Percentiles rank a stretch among this genome's conserved stretches.
Conservation (phyloP, 768 basidiomycete species). For the Pleurotus tuber-regium region DNA sequence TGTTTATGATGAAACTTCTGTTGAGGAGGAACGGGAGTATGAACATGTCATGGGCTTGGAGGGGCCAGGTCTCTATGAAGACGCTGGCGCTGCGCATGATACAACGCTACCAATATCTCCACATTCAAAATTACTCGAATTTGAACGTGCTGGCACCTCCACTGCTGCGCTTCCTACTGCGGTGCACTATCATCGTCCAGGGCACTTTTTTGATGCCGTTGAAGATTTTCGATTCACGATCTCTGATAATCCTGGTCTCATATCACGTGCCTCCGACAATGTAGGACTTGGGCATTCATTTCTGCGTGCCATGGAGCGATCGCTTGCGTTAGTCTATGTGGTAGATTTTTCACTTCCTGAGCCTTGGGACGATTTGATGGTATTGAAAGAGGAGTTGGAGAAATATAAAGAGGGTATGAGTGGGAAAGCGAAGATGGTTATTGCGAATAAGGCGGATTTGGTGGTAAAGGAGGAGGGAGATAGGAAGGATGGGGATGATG, state of each 20-base stretch:
- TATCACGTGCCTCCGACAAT: constrained; percentile 81
- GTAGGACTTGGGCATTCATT: constrained; percentile 94
- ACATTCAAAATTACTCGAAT: constrained; percentile 11
- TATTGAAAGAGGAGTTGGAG: constrained; percentile 81
- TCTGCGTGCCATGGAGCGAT: constrained; percentile 89
- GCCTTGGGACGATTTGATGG: constrained; percentile 75
- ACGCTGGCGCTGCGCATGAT: not conserved
- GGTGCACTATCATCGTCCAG: constrained; percentile 26
- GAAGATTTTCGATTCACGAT: constrained; percentile 92
- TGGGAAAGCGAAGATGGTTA: constrained; percentile 70
- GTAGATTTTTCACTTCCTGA: constrained; percentile 77
- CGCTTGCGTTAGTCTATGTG: constrained; percentile 86
- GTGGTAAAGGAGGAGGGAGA: constrained; percentile 55
- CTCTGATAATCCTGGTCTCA: constrained; percentile 95
- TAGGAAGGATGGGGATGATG: constrained; percentile 43
- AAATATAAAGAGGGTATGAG: constrained; percentile 80
- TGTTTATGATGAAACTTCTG: constrained; percentile 65
- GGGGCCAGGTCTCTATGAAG: constrained; percentile 16
- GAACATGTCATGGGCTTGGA: no score
- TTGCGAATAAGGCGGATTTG: constrained; percentile 95
- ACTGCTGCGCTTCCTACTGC: constrained; percentile 15
- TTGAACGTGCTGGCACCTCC: constrained; percentile 17
- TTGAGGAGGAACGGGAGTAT: constrained; percentile 50
- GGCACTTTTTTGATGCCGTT: constrained; percentile 53
- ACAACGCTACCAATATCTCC: not conserved